phyloP scores from a whole-genome alignment of 441 rosid species.

The Adansonia rubrostipa region DNA sequence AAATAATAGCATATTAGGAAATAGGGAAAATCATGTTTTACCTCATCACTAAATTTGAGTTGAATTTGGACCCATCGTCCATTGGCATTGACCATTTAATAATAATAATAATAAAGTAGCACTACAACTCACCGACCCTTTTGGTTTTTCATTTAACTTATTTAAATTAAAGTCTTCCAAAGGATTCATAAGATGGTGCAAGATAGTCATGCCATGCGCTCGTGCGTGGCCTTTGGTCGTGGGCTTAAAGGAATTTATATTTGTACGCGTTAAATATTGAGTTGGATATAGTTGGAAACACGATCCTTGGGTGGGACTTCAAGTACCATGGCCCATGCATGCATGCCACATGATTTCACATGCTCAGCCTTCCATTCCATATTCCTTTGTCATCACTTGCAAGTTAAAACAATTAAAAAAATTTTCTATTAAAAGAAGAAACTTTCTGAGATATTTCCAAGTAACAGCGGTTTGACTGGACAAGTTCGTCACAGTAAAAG shows the following conservation, averaged over 20 bases:
- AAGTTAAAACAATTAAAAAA: neutral
- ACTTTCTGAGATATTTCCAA: neutral
- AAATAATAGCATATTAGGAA: neutral
- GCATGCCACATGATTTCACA: constrained; percentile 1
- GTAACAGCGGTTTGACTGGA: too few relatives aligned
- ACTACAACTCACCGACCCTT: too few relatives aligned
- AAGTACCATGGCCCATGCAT: neutral
- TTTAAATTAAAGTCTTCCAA: too few relatives aligned
- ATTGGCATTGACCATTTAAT: too few relatives aligned
- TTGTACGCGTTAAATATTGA: neutral
- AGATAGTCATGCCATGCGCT: too few relatives aligned
- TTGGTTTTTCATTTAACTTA: too few relatives aligned
- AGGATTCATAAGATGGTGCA: too few relatives aligned
- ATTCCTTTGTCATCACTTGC: neutral
- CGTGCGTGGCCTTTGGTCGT: neutral
- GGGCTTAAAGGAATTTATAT: neutral
- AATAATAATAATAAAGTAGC: too few relatives aligned
- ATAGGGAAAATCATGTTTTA: neutral
- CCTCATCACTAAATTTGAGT: too few relatives aligned
- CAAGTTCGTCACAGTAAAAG: neutral
- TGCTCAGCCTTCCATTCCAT: neutral
- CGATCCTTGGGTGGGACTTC: too few relatives aligned
- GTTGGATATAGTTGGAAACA: neutral
- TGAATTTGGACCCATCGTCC: too few relatives aligned
- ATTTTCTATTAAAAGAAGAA: neutral